Conservation (phyloP, 2,329 filamentous ascomycete species). For the Sarocladiaceae sp. region DNA sequence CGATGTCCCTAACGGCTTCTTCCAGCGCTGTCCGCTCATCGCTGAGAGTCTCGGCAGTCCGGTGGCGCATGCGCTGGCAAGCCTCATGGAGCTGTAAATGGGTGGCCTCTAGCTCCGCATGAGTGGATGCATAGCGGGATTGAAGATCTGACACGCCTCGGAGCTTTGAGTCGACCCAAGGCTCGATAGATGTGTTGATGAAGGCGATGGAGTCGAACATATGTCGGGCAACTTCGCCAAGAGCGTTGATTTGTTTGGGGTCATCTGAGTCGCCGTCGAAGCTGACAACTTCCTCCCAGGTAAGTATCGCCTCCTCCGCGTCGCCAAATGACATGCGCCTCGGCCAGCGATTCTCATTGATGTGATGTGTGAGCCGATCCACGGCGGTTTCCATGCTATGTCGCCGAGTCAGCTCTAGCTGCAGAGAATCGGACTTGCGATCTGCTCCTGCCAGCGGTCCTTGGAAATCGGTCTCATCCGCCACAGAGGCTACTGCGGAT, state of each 20-base stretch:
- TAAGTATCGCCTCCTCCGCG: conserved; percentile 66
- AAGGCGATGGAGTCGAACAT: conserved; percentile 47
- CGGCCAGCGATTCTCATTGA: conserved; percentile 59
- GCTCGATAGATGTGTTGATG: conserved; percentile 46
- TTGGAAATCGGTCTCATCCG: conserved; percentile 53
- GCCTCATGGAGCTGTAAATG: conserved; percentile 66
- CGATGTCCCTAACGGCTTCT: conserved; percentile 71
- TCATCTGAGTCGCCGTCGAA: conserved; percentile 26
- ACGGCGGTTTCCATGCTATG: conserved; percentile 44
- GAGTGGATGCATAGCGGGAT: conserved; percentile 53
- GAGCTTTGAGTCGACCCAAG: conserved; percentile 58
- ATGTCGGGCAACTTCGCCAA: conserved; percentile 47
- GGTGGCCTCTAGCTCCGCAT: conserved; percentile 57
- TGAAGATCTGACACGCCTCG: conserved; percentile 53
- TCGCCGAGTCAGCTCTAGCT: conserved; percentile 54
- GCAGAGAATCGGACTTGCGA: conserved; percentile 34
- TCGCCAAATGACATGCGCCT: conserved; percentile 69
- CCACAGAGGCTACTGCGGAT: conserved; percentile 53
- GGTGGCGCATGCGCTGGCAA: conserved; percentile 61
- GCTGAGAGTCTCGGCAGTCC: conserved; percentile 61
- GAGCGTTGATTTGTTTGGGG: conserved; percentile 22
- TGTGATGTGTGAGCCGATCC: conserved; percentile 21
- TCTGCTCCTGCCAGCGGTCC: conserved; percentile 45
- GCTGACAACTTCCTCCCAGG: conserved; percentile 53
- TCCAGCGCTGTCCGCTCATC: conserved; percentile 63